These are phyloP conservation scores for Dactylellina drechsleri DNA, from an alignment of 2,329 filamentous ascomycete genomes.

Conservation along the genomic window DNA sequence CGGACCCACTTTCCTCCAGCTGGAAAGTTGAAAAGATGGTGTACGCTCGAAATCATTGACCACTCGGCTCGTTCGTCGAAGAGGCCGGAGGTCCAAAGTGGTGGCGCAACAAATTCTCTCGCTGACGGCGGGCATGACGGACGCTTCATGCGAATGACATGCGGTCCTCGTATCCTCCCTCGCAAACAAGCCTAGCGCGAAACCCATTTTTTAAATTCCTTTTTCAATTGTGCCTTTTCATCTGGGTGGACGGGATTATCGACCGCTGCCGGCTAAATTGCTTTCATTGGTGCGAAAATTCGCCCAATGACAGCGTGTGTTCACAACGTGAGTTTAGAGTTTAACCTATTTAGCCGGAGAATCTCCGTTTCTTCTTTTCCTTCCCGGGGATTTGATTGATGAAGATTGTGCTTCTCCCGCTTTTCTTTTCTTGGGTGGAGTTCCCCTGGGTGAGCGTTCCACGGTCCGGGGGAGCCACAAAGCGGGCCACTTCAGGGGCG, in stretches of 20 bases:
- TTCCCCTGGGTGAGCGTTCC: not conserved
- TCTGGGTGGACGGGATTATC: slow-evolving; percentile 34
- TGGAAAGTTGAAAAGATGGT: slow-evolving; percentile 18
- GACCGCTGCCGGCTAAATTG: slow-evolving; percentile 52
- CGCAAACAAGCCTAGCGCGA: not conserved
- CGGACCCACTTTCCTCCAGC: slow-evolving; percentile 31
- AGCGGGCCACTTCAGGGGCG: not conserved
- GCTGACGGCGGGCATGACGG: slow-evolving; percentile 18
- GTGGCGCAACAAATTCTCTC: slow-evolving; percentile 31
- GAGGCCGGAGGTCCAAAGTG: slow-evolving; percentile 52
- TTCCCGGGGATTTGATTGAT: no score
- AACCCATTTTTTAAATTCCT: no score
- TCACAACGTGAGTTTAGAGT: slow-evolving; percentile 52
- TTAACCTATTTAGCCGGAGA: slow-evolving; percentile 52
- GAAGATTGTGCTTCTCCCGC: not conserved
- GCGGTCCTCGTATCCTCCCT: slow-evolving; percentile 15
- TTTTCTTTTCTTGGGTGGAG: not conserved
- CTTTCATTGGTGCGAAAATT: slow-evolving; percentile 54
- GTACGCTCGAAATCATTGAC: slow-evolving; percentile 20
- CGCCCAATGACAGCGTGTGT: slow-evolving; percentile 41
- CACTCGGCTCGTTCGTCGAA: slow-evolving; percentile 42
- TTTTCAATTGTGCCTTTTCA: not conserved
- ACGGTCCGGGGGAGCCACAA: slow-evolving; percentile 24
- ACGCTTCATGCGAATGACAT: slow-evolving; percentile 27
- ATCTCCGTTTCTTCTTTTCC: slow-evolving; percentile 33